These are phyloP conservation scores for Helicostylum pulchrum DNA, from an alignment of 192 early-diverging fungal genomes.

Conservation along the genomic window DNA sequence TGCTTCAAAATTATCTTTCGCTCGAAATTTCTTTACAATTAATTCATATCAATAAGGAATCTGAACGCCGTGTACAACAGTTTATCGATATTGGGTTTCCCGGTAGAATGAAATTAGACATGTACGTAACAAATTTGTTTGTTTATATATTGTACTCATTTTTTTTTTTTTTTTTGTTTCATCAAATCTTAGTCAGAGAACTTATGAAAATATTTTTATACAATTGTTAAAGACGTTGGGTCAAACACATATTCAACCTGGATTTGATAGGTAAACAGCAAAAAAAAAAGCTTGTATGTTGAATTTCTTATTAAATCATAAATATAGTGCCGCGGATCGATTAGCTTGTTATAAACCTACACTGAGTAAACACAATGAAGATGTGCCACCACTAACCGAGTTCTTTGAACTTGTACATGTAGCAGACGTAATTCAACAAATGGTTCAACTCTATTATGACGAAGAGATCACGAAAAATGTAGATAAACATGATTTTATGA, in stretches of 20 bases:
- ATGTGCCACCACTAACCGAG: conserved; percentile 63
- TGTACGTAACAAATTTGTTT: conserved; percentile 42
- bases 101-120: conserved; percentile 52
- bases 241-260: conserved; percentile 68
- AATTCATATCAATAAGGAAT: conserved; percentile 87
- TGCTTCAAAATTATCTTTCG: conserved; percentile 62
- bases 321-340: conserved; percentile 48
- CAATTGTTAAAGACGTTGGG: conserved; percentile 69
- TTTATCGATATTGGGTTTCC: conserved; percentile 59
- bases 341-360: conserved; percentile 44
- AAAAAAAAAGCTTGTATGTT: no score
- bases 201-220: conserved; percentile 78
- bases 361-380: conserved; percentile 31
- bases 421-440: conserved; percentile 88
- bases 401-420: conserved; percentile 96
- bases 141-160: conserved; percentile 4
- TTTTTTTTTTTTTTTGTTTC: neutral
- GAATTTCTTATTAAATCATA: no score
- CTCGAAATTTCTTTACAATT: conserved; percentile 83
- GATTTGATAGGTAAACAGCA: conserved; percentile 58
- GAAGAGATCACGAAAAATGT: conserved; percentile 83
- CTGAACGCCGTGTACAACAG: conserved; percentile 54
- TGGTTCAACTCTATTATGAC: conserved; percentile 91
- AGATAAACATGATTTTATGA: conserved; percentile 89
- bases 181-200: conserved; percentile 50